Percentiles rank a stretch among this genome's conserved stretches.
phyloP scores from a whole-genome alignment of 495 filamentous ascomycete genomes.

The Penicillium fimorum region DNA sequence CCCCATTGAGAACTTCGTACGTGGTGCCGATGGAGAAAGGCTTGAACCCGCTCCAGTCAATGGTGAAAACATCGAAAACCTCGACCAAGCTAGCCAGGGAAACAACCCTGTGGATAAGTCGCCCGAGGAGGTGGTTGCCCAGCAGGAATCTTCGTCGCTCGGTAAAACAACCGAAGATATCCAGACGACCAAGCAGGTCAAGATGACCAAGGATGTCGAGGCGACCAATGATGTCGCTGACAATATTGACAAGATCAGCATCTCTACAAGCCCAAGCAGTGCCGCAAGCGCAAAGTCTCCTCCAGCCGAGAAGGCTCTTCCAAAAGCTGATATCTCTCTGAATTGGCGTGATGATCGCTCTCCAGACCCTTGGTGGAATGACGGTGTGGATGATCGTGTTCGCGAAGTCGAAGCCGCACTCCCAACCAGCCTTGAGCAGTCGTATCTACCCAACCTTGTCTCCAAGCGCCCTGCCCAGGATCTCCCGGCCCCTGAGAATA shows the following conservation, averaged over 20 bases:
- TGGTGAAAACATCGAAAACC: neutral
- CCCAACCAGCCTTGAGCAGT: neutral
- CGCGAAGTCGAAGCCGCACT: neutral
- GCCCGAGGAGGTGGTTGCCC: neutral
- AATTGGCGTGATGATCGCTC: neutral
- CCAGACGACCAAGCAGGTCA: neutral
- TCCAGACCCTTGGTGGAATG: neutral
- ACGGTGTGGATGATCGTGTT: neutral
- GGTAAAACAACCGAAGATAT: neutral
- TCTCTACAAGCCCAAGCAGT: neutral
- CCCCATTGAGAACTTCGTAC: neutral
- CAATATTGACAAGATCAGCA: neutral
- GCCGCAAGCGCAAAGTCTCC: neutral
- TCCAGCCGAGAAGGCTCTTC: neutral
- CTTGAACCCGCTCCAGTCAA: neutral
- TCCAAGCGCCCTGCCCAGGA: neutral
- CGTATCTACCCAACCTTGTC: neutral
- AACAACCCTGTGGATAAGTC: neutral
- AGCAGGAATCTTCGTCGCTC: neutral
- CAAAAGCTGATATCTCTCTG: neutral
- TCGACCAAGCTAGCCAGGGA: neutral
- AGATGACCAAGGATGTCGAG: neutral
- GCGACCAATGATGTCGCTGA: neutral
- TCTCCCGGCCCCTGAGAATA: constrained; percentile 33
- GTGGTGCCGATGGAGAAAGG: neutral